phyloP scores from a whole-genome alignment of 2,329 filamentous ascomycete species.

The Erysiphe pisi region DNA sequence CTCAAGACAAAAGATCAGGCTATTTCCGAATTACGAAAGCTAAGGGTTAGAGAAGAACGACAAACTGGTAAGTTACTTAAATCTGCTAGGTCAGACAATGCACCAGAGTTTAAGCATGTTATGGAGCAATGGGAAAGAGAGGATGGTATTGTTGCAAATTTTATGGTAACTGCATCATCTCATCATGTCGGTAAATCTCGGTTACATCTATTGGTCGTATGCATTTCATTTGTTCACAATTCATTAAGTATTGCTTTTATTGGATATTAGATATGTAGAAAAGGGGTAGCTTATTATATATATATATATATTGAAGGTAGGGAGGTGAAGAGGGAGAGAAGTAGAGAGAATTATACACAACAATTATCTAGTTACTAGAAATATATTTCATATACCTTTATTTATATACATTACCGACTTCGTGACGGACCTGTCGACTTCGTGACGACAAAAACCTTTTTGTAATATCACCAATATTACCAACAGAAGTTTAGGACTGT shows the following conservation, averaged over 20 bases:
- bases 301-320: no score
- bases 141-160: background rate
- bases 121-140: constrained; percentile 24
- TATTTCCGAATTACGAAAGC: background rate
- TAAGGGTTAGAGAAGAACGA: background rate
- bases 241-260: no score
- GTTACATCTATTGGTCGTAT: constrained; percentile 11
- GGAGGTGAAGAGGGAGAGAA: no score
- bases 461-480: background rate
- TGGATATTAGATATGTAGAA: no score
- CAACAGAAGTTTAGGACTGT: no score
- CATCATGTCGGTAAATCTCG: background rate
- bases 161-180: background rate
- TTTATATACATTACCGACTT: no score
- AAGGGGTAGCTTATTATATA: no score
- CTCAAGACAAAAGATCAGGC: constrained; percentile 5
- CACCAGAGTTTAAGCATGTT: constrained; percentile 2
- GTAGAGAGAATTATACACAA: no score
- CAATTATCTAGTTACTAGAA: no score
- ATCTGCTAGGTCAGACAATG: constrained; percentile 16
- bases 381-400: no score
- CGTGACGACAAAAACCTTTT: background rate
- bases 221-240: no score
- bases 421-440: background rate
- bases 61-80: constrained; percentile 1